Evolutionary conservation across 2,329 filamentous ascomycete species (phyloP).

Genomic region (Aspergillus tanneri): DNA sequence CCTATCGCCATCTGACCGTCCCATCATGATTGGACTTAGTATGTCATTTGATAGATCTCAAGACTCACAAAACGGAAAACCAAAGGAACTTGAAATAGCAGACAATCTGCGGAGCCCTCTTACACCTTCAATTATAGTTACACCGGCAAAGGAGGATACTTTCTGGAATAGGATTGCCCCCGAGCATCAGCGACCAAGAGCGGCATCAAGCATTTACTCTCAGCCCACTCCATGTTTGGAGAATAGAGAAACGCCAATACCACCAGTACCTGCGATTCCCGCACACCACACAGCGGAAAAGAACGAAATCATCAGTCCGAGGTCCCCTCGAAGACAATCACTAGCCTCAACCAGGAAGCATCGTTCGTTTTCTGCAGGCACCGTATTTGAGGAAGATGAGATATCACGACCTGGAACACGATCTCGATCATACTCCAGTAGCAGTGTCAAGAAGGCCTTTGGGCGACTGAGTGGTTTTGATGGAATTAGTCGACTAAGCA

Average conservation of each 20-base stretch:
- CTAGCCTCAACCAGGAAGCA: constrained; percentile 24
- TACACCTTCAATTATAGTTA: constrained; percentile 49
- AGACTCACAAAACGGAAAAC: constrained; percentile 17
- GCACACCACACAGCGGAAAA: constrained; percentile 25
- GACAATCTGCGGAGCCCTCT: constrained; percentile 37
- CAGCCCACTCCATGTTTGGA: constrained; percentile 36
- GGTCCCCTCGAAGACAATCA: constrained; percentile 18
- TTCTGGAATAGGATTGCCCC: constrained; percentile 35
- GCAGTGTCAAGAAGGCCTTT: constrained; percentile 32
- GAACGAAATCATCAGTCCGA: constrained; percentile 15
- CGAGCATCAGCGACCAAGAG: constrained; percentile 29
- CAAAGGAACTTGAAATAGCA: constrained; percentile 29
- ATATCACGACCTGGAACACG: constrained; percentile 9
- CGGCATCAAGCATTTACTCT: constrained; percentile 48
- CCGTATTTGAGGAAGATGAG: constrained; percentile 39
- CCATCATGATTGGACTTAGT: constrained; percentile 48
- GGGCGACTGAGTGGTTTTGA: constrained; percentile 24
- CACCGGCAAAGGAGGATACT: constrained; percentile 43
- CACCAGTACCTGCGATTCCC: constrained; percentile 45
- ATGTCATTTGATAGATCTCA: constrained; percentile 38
- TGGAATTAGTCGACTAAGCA: constrained; percentile 26
- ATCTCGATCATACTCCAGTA: constrained; percentile 28
- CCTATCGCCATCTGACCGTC: constrained; percentile 46
- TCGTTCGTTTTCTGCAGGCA: constrained; percentile 35
- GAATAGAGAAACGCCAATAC: constrained; percentile 28